A percentile compares a stretch with the other conserved stretches of the same genome.
Conservation (phyloP, 2,329 filamentous ascomycete species). For the Corinectria fuckeliana region DNA sequence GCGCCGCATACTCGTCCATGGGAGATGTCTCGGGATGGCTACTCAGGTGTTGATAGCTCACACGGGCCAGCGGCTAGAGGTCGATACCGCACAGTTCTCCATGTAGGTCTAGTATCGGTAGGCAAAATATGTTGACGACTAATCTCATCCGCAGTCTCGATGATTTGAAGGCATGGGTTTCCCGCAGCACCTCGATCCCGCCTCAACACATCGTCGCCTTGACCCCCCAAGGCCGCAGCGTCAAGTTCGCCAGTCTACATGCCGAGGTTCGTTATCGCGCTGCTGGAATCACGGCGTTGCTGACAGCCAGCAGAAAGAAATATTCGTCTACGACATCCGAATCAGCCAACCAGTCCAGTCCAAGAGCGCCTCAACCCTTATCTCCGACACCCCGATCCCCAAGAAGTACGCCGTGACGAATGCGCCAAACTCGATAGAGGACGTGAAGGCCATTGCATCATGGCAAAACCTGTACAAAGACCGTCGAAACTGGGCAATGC, state of each 20-base stretch:
- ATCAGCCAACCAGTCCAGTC: slow-evolving; percentile 66
- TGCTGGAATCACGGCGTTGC: slow-evolving; percentile 7
- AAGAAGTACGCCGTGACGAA: slow-evolving; percentile 64
- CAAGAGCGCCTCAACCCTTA: slow-evolving; percentile 49
- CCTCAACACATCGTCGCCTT: slow-evolving; percentile 83
- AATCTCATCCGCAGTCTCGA: slow-evolving; percentile 67
- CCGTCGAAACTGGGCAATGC: slow-evolving; percentile 79
- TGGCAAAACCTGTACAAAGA: slow-evolving; percentile 89
- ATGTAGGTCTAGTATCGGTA: slow-evolving; percentile 57
- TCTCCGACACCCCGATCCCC: slow-evolving; percentile 58
- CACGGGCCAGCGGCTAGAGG: slow-evolving; percentile 83
- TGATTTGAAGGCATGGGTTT: slow-evolving; percentile 82
- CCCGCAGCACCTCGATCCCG: slow-evolving; percentile 75
- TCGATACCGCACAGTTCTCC: slow-evolving; percentile 77
- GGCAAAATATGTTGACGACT: slow-evolving; percentile 7
- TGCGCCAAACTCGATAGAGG: slow-evolving; percentile 82
- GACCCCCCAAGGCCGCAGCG: slow-evolving; percentile 82
- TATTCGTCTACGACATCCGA: slow-evolving; percentile 90
- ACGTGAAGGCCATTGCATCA: slow-evolving; percentile 80
- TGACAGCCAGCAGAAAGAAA: slow-evolving; percentile 68
- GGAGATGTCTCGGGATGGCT: slow-evolving; percentile 75
- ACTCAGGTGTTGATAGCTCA: slow-evolving; percentile 91
- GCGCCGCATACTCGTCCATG: slow-evolving; percentile 39
- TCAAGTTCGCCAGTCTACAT: slow-evolving; percentile 80
- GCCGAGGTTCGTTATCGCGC: slow-evolving; percentile 67